These are phyloP conservation scores for Penicillium cosmopolitanum DNA, from an alignment of 495 filamentous ascomycete genomes.

Conservation along the genomic window DNA sequence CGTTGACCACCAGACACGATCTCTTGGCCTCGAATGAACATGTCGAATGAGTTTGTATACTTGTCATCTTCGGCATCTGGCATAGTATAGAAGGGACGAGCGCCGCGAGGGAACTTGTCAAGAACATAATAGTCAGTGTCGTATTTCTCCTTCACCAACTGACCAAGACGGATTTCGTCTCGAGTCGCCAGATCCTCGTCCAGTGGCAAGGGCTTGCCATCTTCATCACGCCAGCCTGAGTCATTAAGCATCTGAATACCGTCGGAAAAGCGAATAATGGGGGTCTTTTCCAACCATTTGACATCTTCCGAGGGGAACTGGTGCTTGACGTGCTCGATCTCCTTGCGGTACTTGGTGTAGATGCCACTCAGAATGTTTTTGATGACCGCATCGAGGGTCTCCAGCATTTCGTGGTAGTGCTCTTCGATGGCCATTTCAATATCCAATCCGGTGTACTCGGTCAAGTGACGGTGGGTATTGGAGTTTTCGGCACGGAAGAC, in stretches of 20 bases:
- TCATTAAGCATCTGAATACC: slow-evolving; percentile 80
- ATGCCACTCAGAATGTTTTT: slow-evolving; percentile 80
- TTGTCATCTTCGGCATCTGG: slow-evolving; percentile 73
- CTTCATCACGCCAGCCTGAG: slow-evolving; percentile 76
- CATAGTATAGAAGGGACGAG: slow-evolving; percentile 79
- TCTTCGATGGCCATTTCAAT: slow-evolving; percentile 94
- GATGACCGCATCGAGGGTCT: slow-evolving; percentile 75
- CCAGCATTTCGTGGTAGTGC: slow-evolving; percentile 82
- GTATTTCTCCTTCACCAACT: slow-evolving; percentile 82
- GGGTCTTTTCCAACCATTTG: slow-evolving; percentile 82
- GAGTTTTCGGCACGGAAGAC: slow-evolving; percentile 95
- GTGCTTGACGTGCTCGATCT: slow-evolving; percentile 67
- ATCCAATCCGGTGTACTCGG: slow-evolving; percentile 94
- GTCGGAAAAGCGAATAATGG: slow-evolving; percentile 77
- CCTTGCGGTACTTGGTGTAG: slow-evolving; percentile 64
- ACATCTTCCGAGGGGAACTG: slow-evolving; percentile 69
- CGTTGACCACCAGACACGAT: slow-evolving; percentile 91
- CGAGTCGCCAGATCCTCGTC: slow-evolving; percentile 81
- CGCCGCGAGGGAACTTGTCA: slow-evolving; percentile 1
- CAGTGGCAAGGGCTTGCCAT: slow-evolving; percentile 67
- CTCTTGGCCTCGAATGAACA: slow-evolving; percentile 92
- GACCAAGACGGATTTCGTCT: slow-evolving; percentile 84
- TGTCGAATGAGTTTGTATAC: slow-evolving; percentile 91
- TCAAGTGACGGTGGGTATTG: slow-evolving; percentile 93
- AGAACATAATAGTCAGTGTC: slow-evolving; percentile 47